phyloP scores from a whole-genome alignment of 2,329 filamentous ascomycete species.

The Monosporascus ibericus region DNA sequence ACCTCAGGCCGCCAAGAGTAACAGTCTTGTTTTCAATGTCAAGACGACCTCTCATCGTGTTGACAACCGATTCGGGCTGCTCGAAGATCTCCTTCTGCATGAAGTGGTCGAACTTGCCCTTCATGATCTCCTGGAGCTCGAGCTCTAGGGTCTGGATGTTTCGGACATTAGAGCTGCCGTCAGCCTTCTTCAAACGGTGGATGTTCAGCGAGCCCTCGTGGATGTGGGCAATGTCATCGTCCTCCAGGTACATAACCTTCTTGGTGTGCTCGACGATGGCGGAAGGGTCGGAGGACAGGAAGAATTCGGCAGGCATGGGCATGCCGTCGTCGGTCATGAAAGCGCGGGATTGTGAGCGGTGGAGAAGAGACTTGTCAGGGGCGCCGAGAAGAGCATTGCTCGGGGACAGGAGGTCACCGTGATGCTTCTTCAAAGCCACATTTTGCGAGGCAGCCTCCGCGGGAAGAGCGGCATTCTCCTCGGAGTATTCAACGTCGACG shows the following conservation, averaged over 20 bases:
- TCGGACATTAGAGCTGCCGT: slow-evolving; percentile 93
- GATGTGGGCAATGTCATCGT: slow-evolving; percentile 99
- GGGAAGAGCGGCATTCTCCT: slow-evolving; percentile 75
- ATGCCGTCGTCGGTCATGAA: slow-evolving; percentile 98
- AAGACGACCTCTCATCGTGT: slow-evolving; percentile 98
- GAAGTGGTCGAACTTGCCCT: slow-evolving; percentile 99
- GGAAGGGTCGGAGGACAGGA: slow-evolving; percentile 96
- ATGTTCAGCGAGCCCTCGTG: slow-evolving; percentile 99
- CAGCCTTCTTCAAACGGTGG: slow-evolving; percentile 93
- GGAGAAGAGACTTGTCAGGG: slow-evolving; percentile 94
- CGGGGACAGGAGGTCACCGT: slow-evolving; percentile 60
- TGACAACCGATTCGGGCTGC: slow-evolving; percentile 98
- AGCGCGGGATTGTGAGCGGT: slow-evolving; percentile 95
- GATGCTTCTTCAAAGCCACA: slow-evolving; percentile 87
- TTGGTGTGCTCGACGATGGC: slow-evolving; percentile 99
- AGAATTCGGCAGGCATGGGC: slow-evolving; percentile 98
- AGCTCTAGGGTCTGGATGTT: slow-evolving; percentile 98
- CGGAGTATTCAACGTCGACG: slow-evolving; percentile 95
- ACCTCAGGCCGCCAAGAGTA: slow-evolving; percentile 89
- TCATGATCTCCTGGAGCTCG: slow-evolving; percentile 99
- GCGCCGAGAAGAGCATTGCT: slow-evolving; percentile 67
- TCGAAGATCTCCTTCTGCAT: slow-evolving; percentile 99
- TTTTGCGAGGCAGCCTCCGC: slow-evolving; percentile 96
- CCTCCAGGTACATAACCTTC: slow-evolving; percentile 99
- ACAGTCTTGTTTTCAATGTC: slow-evolving; percentile 91